phyloP scores from a whole-genome alignment of 1,284 basidiomycete species.

The Anthracocystis setariae region DNA sequence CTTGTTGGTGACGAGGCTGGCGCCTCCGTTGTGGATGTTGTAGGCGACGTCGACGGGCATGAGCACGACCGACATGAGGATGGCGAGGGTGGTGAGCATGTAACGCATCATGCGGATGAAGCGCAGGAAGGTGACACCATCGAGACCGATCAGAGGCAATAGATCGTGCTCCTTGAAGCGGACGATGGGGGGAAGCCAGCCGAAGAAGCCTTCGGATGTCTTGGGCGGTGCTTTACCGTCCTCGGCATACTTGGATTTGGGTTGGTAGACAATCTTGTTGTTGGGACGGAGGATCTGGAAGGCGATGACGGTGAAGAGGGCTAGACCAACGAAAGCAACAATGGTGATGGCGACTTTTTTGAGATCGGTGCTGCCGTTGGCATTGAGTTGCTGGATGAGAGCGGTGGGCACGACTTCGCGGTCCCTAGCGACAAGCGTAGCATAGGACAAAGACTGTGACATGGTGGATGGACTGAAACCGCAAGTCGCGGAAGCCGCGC shows the following conservation, averaged over 20 bases:
- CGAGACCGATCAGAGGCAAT: slow-evolving; percentile 85
- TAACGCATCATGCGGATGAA: slow-evolving; percentile 85
- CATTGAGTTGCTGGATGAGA: slow-evolving; percentile 45
- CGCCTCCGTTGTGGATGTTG: slow-evolving; percentile 43
- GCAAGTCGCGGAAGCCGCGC: slow-evolving; percentile 9
- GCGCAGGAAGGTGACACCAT: slow-evolving; percentile 90
- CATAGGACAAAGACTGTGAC: slow-evolving; percentile 7
- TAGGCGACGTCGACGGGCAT: slow-evolving; percentile 77
- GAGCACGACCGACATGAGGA: slow-evolving; percentile 78
- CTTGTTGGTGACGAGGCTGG: slow-evolving; percentile 36
- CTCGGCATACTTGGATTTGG: slow-evolving; percentile 83
- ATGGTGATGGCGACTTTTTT: slow-evolving; percentile 49
- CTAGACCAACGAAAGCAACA: slow-evolving; percentile 49
- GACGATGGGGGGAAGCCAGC: slow-evolving; percentile 83
- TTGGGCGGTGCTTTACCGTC: slow-evolving; percentile 80
- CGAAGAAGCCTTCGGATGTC: slow-evolving; percentile 74
- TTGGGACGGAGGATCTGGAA: slow-evolving; percentile 63
- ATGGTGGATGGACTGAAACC: slow-evolving; percentile 10
- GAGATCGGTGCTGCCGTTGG: slow-evolving; percentile 36
- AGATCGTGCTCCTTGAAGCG: slow-evolving; percentile 86
- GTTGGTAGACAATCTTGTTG: slow-evolving; percentile 80
- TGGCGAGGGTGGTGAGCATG: slow-evolving; percentile 53
- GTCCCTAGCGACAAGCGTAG: slow-evolving; percentile 10
- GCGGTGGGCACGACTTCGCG: slow-evolving; percentile 22
- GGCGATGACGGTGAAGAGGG: slow-evolving; percentile 50